Evolutionary conservation across 2,329 filamentous ascomycete species (phyloP), one percentile per base, ranked within the genome.

Genomic region (Nigrograna mackinnonii): DNA sequence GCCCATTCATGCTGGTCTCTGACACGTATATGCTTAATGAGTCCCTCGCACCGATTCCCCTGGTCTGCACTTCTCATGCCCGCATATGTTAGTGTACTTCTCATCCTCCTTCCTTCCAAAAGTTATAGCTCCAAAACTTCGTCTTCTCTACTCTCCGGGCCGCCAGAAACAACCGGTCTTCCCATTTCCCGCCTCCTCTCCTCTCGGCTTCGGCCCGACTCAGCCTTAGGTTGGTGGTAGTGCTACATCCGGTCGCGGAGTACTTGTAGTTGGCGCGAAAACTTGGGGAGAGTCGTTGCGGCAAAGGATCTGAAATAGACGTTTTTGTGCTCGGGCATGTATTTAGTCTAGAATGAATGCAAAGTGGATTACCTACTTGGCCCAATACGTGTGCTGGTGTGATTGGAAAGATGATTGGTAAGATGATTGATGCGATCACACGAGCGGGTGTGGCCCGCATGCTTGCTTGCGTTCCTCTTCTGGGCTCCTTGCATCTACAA

Each of bases 241-340:
- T 35, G 31, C 20, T 24, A 41, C 35, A 16, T 28, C 19, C 14
- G 28, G 35, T 24, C 21, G 32, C 33, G 38, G 41, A 44, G 44
- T 41, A 40, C 36, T 37, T 48, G 7, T 20, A 22, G 34, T 17
- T 12, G 34, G 19, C 17, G 19, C 16, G n/a, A n/a, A 28, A 28
- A 9, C 24, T 9, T 28, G 9, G 24, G 24, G 9, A n/a, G 9
- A 28, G 24, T 28, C n/a, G 35, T 35, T 39, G 36, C 14, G 38
- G 37, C 28, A n/a, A 9, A 28, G 37, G 49, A 40, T 48, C 45
- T 43, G 40, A 42, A 50, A 50, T 59, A 14, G 64, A 58, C 64
- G 49, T 52, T 51, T 49, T 54, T 45, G 50, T 59, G 59, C 54
- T 54, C 55, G 52, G 51, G 55, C 60, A 64, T 65, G 58, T 64